Base-by-base conservation (phyloP, 1,284 basidiomycete genomes). In the Chiua sp. region DNA sequence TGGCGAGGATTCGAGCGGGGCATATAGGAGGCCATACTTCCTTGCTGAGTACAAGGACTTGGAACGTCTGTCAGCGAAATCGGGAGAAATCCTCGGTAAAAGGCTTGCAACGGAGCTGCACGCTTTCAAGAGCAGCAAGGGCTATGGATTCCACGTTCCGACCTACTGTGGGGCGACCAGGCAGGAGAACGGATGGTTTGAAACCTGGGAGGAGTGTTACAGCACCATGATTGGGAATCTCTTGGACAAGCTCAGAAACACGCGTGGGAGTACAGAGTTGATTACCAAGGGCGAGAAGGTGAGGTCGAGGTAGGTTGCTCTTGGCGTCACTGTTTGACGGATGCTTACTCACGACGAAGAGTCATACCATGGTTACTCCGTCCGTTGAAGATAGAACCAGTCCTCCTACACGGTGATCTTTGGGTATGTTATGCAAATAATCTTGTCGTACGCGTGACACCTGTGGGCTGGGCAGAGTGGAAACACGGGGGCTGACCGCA, bases 381-480 rank as follows among this genome's bases (percentile, higher is more conserved):
- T 12, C 74, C 83, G 0, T 73, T 90, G 42, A 78, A 80, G 3
- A 82, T 94, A 12, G 74, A 86, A 53, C 93, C 94, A 3, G 92
- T 91, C 2, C 82, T 95, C 23, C 76, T 94, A 7, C 94, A 96
- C 67, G 94, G 94, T 4, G 94, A 96, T 74, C 80, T 96, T 49
- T 96, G 94, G 93, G 90, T 89, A 70, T 13, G 59, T 65, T 23
- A 39, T 51, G 37, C 49, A 52, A 52, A 37, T 23, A 28, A 39
- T 8, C 47, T 30, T 30, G 44, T 56, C 20, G 35, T 13, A 46
- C 30, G 23, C 28, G 26, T 58, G 54, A 62, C 50, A 28, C 55
- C 59, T 51, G 63, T 35, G 60, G 56, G 35, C n/a, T 47, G 23
- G 18, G 23, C 59, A 91, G 91, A 90, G 87, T 61, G 91, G 91